Evolutionary conservation across 1,284 basidiomycete genomes (phyloP).

Genomic region (Testicularia cyperi): DNA sequence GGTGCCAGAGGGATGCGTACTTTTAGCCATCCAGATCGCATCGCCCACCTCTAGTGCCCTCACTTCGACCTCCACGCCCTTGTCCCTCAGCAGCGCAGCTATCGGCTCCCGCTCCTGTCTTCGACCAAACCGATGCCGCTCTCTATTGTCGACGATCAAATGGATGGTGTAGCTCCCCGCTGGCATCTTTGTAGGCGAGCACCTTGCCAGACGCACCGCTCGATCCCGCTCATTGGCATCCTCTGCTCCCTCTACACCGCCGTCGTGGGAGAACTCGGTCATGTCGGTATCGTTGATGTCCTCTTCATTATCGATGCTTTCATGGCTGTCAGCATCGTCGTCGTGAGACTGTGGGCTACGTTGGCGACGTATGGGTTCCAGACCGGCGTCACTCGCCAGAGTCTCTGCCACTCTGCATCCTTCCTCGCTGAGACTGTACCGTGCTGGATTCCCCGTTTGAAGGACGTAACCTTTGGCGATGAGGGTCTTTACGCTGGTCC

Average conservation of each 20-base stretch:
- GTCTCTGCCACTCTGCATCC: constrained; percentile 45
- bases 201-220: no score
- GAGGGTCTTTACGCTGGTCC: constrained; percentile 59
- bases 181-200: constrained; percentile 62
- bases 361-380: no score
- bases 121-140: constrained; percentile 52
- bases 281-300: constrained; percentile 1
- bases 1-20: constrained; percentile 53
- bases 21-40: constrained; percentile 66
- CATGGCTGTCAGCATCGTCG: background rate
- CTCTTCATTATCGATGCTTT: background rate
- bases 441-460: constrained; percentile 52
- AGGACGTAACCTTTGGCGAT: constrained; percentile 55
- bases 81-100: constrained; percentile 33
- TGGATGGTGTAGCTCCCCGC: constrained; percentile 64
- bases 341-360: no score
- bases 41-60: constrained; percentile 65
- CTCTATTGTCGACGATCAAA: constrained; percentile 66
- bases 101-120: constrained; percentile 24
- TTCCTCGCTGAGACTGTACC: constrained; percentile 50
- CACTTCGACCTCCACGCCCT: constrained; percentile 63
- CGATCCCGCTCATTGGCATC: constrained; percentile 16
- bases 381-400: constrained; percentile 27
- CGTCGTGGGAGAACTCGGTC: constrained; percentile 12
- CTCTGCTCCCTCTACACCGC: constrained; percentile 11